Evolutionary conservation across 1,139 yeast species (phyloP), one percentile per base, ranked within the genome.

Genomic region (Maudiozyma humilis): DNA sequence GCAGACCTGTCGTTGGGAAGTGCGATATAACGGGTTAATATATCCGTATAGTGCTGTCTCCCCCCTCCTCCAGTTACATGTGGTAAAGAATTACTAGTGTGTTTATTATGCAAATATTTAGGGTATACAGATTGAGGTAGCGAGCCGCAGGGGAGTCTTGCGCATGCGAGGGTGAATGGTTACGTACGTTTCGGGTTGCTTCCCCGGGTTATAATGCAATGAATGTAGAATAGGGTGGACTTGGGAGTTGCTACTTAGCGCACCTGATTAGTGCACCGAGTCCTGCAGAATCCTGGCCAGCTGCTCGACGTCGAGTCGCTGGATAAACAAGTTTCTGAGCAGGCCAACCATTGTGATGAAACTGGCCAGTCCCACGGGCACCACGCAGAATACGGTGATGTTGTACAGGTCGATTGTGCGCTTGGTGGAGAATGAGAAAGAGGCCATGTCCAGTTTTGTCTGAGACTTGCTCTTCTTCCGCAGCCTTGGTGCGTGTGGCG

Each of bases 351-450:
- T 87, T 4, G 97, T 88, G 23, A 89, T 66, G 56, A 91, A 91
- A 55, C 96, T 86, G 2, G 98, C 96, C 48, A 91, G 58, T 0
- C 98, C 98, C 19, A 91, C 89, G 0, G 98, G 98, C 4, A 91
- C 96, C 43, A 91, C 97, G 1, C 97, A 96, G 69, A 86, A 91
- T 1, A 91, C 96, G 1, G 85, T 89, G 40, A 91, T 84, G 54
- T 85, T 87, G 63, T 88, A 84, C 47, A 82, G 70, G 57, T 83
- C 88, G 51, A 91, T 77, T 50, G 88, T 84, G 44, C 89, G 66
- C 37, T 57, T 61, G 33, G 53, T 53, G 8, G 59, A 49, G 41
- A 55, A 57, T 38, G 50, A 51, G 47, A 54, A 53, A 6, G 45
- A 27, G 16, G 20, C 14, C 36, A 18, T 7, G 29, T 27, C 32